phyloP scores from a whole-genome alignment of 2,329 filamentous ascomycete genomes.

The Fusarium sp. region DNA sequence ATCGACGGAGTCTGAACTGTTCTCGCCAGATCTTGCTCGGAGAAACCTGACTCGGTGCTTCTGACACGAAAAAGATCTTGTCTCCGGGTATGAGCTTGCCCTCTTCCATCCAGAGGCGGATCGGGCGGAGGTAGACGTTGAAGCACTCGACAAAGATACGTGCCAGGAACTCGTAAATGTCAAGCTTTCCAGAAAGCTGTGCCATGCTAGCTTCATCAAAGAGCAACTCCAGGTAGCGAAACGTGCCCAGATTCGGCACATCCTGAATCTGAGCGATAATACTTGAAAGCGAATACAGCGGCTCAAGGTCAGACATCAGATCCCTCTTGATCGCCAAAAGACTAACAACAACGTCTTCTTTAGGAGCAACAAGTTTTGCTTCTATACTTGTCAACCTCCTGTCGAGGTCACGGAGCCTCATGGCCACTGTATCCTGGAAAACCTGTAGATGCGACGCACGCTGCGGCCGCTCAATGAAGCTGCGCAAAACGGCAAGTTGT shows the following conservation, averaged over 20 bases:
- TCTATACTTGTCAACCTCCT: conserved; percentile 69
- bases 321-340: conserved; percentile 72
- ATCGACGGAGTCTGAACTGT: conserved; percentile 75
- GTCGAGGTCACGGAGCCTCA: conserved; percentile 70
- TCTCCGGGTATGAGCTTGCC: conserved; percentile 76
- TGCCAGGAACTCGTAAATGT: conserved; percentile 72
- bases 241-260: conserved; percentile 64
- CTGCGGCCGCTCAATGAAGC: conserved; percentile 58
- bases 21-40: conserved; percentile 79
- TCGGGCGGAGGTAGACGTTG: conserved; percentile 82
- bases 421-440: conserved; percentile 73
- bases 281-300: conserved; percentile 70
- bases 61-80: conserved; percentile 80
- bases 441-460: conserved; percentile 74
- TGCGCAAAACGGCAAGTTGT: conserved; percentile 59
- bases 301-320: conserved; percentile 63
- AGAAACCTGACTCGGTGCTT: conserved; percentile 67
- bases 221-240: conserved; percentile 82
- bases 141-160: conserved; percentile 85
- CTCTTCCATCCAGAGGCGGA: conserved; percentile 86
- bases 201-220: conserved; percentile 77
- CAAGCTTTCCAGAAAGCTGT: conserved; percentile 75
- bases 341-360: conserved; percentile 71
- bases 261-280: conserved; percentile 70
- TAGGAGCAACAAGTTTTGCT: conserved; percentile 66